Evolutionary conservation across 768 basidiomycete species (phyloP).

Genomic region (Boletus subcaerulescens): DNA sequence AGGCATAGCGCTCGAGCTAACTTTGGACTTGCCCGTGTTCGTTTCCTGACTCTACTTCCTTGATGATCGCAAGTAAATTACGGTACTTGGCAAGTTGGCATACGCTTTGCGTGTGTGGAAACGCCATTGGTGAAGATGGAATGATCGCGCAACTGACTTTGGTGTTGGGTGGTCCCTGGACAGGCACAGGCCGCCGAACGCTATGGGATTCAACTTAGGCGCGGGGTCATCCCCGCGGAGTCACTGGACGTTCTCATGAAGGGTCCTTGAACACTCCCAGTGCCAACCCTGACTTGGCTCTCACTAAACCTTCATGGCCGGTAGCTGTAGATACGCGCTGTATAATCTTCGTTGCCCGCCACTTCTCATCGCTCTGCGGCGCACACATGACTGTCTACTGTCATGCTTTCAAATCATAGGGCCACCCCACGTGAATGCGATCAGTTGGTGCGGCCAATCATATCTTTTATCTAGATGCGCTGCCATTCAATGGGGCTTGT

Average conservation of each 20-base stretch:
- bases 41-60: constrained; percentile 4
- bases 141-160: background rate
- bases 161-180: background rate
- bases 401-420: background rate
- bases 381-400: background rate
- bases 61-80: constrained; percentile 14
- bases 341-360: background rate
- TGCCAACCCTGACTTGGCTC: background rate
- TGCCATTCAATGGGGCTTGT: background rate
- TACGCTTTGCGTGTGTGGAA: background rate
- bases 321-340: background rate
- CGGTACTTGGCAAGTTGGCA: background rate
- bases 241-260: background rate
- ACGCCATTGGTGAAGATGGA: background rate
- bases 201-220: background rate
- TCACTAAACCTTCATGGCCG: background rate
- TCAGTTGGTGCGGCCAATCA: background rate
- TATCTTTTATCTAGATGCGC: constrained; percentile 12
- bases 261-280: background rate
- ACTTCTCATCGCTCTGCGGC: background rate
- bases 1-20: constrained; percentile 1
- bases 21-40: background rate
- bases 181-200: background rate
- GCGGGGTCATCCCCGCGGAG: background rate
- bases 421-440: background rate